Evolutionary conservation across 2,329 filamentous ascomycete species (phyloP).

Genomic region (Epicoccum nigrum): DNA sequence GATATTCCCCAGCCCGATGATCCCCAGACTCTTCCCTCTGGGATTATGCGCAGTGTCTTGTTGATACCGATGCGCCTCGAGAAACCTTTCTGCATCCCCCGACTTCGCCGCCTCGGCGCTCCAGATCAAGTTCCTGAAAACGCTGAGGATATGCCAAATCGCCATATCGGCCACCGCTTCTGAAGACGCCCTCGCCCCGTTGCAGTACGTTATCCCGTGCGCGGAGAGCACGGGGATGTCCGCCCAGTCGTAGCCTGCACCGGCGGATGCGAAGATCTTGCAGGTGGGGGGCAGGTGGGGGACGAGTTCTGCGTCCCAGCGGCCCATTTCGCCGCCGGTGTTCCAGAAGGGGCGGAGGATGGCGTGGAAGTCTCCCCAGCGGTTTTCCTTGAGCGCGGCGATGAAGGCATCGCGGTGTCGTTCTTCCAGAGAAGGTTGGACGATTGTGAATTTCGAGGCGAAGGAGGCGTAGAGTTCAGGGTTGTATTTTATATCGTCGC

Average conservation of each 20-base stretch:
- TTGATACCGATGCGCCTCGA: not conserved
- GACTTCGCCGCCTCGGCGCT: conserved; percentile 63
- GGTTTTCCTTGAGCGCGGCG: conserved; percentile 42
- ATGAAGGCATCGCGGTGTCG: conserved; percentile 43
- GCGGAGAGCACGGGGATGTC: conserved; percentile 66
- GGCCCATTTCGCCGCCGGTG: conserved; percentile 69
- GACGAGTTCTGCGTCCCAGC: conserved; percentile 66
- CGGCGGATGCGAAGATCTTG: conserved; percentile 64
- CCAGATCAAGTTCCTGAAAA: conserved; percentile 66
- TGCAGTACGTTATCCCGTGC: conserved; percentile 73
- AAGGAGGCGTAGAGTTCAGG: not conserved
- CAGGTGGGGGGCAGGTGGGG: conserved; percentile 59
- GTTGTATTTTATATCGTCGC: not conserved
- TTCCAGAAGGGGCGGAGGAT: conserved; percentile 67
- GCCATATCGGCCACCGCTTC: conserved; percentile 76
- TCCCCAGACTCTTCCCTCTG: not conserved
- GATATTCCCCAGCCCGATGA: not conserved
- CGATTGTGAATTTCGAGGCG: not conserved
- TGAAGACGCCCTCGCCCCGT: conserved; percentile 70
- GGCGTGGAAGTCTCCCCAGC: conserved; percentile 52
- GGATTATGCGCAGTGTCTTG: not conserved
- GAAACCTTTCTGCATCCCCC: conserved; percentile 53
- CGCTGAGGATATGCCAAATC: conserved; percentile 70
- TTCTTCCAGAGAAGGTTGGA: not conserved
- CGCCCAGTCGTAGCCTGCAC: conserved; percentile 68